Percentiles rank a stretch among this genome's conserved stretches.
Evolutionary conservation across 192 early-diverging fungal species (phyloP).

Genomic region (Coemansia sp.): DNA sequence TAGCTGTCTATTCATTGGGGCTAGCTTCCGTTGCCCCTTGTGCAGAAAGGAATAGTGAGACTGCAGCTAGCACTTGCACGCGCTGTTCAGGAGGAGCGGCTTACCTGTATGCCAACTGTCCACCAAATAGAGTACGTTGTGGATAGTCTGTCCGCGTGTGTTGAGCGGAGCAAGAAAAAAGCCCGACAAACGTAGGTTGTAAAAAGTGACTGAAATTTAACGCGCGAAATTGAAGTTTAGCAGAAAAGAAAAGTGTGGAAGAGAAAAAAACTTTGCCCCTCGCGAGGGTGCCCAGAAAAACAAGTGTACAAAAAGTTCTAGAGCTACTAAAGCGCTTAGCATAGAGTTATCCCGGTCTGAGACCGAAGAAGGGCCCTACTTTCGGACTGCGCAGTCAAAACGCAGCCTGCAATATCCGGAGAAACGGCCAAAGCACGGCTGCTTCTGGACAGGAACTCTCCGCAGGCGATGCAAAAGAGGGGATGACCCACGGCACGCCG

Average conservation of each 20-base stretch:
- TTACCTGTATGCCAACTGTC: not conserved
- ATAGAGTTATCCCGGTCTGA: slow-evolving; percentile 8
- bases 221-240: not conserved
- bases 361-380: slow-evolving; percentile 6
- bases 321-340: not conserved
- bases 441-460: slow-evolving; percentile 8
- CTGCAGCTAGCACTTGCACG: not conserved
- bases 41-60: slow-evolving; percentile 1
- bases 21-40: not conserved
- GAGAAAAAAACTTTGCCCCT: slow-evolving; percentile 7
- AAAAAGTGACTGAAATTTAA: slow-evolving; percentile 10
- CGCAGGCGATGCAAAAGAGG: slow-evolving; percentile 1
- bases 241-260: slow-evolving; percentile 7
- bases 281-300: slow-evolving; percentile 9
- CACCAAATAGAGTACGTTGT: not conserved
- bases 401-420: slow-evolving; percentile 9
- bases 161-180: not conserved
- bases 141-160: not conserved
- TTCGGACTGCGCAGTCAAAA: slow-evolving; percentile 13
- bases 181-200: slow-evolving; percentile 1
- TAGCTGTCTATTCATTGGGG: not conserved
- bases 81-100: not conserved
- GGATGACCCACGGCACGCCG: slow-evolving; percentile 7
- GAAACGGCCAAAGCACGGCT: slow-evolving; percentile 9
- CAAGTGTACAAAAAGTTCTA: not conserved